Evolutionary conservation across 75 land plant genomes (phyloP).

Genomic region (Larix kaempferi): DNA sequence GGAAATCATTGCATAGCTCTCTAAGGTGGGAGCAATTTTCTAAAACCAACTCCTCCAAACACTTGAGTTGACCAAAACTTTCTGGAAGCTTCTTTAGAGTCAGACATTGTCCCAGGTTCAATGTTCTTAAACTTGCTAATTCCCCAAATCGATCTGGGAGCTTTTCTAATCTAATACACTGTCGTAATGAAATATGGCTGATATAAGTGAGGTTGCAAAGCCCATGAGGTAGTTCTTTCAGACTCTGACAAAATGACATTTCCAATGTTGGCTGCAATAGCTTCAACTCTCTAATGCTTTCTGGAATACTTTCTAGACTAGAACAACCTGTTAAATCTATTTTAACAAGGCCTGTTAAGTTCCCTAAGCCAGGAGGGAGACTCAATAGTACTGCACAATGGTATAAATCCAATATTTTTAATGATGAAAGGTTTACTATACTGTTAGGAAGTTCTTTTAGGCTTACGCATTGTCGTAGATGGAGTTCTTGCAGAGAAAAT

Average conservation of each 20-base stretch:
- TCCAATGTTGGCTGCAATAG: too few relatives aligned
- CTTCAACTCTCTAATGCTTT: not conserved
- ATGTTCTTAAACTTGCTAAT: not conserved
- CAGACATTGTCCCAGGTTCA: too few relatives aligned
- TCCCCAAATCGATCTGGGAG: not conserved
- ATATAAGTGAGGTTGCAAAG: not conserved
- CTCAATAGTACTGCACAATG: not conserved
- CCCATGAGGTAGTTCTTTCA: too few relatives aligned
- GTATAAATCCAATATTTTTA: not conserved
- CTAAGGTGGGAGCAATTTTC: not conserved
- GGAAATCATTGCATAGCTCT: not conserved
- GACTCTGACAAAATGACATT: too few relatives aligned
- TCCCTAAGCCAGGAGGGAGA: not conserved
- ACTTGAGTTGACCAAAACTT: not conserved
- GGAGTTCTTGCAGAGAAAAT: not conserved
- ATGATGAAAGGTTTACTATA: not conserved
- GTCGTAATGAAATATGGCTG: not conserved
- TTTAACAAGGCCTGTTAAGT: not conserved
- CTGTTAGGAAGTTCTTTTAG: not conserved
- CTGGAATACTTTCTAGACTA: not conserved
- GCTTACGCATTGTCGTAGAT: not conserved
- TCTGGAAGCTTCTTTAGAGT: conserved; percentile 3
- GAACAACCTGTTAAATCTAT: not conserved
- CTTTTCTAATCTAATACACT: not conserved
- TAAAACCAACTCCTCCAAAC: not conserved